Base-by-base conservation (phyloP, 352 stramenopile species). In the Globisporangium uncinulatum region DNA sequence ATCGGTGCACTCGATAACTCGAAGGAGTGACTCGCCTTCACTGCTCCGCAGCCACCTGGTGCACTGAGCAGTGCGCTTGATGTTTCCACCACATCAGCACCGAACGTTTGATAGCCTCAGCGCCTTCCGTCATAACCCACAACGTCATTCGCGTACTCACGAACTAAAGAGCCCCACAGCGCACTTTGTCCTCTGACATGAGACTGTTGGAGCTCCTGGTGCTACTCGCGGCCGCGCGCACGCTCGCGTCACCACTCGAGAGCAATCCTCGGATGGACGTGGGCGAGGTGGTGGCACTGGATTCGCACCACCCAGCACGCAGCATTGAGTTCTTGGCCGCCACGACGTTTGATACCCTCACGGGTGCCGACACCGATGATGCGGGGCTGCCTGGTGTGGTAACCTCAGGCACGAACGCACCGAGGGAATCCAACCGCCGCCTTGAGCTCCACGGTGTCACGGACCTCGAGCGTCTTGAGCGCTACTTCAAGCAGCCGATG, bases 391-490 rank as follows among this genome's bases (percentile, higher is more conserved):
- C 53, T 1, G 51, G 47, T 0, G 32, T 47, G 37, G 59, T 58
- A 46, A 67, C 9, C 9, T 69, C 34, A 9, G n/a, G 19, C 21
- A 3, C 13, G 10, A 17, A 46, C 55, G 4, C 65, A 50, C 55
- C 53, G 32, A 48, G 37, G n/a, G 43, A 29, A 29, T 55, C 11
- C 7, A 11, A 31, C 9, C 62, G 71, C 29, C 65, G 70, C 10
- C 64, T 83, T 4, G 74, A 83, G 37, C 51, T 71, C 39, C 65
- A 70, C 21, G 74, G 69, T 46, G 71, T 50, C 45, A 67, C 59
- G 52, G 74, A 84, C 54, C 74, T 82, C 55, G 48, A 66, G 52
- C 76, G 77, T 44, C 67, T 84, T 20, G 74, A 84, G 63, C 60
- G 63, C 14, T 82, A 69, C 48, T 84, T 84, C 41, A 69, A 66